phyloP scores from a whole-genome alignment of 2,329 filamentous ascomycete species.

The Alternaria arborescens region DNA sequence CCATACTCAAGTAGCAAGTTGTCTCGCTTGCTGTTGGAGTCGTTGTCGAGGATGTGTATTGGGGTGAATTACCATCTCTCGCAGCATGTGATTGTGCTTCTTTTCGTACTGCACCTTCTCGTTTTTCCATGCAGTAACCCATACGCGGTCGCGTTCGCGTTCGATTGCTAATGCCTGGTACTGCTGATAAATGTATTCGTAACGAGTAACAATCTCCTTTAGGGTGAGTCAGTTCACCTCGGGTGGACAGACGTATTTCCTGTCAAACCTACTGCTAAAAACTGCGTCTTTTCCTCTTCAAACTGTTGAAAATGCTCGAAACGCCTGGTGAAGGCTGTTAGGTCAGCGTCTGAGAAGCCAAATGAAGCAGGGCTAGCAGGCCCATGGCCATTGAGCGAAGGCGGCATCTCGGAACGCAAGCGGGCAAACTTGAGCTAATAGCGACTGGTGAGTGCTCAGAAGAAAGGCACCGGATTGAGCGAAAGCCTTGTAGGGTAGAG shows the following conservation, averaged over 20 bases:
- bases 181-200: conserved; percentile 48
- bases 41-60: neutral
- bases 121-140: conserved; percentile 26
- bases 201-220: conserved; percentile 53
- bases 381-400: conserved; percentile 19
- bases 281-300: conserved; percentile 43
- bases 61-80: conserved; percentile 34
- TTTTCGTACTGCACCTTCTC: conserved; percentile 34
- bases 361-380: conserved; percentile 5
- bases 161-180: conserved; percentile 39
- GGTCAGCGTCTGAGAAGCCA: conserved; percentile 5
- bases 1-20: neutral
- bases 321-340: conserved; percentile 37
- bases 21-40: neutral
- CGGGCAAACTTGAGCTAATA: neutral
- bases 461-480: neutral
- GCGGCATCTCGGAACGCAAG: conserved; percentile 19
- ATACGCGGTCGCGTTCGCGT: conserved; percentile 35
- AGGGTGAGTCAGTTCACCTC: conserved; percentile 6
- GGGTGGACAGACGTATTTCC: neutral
- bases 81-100: conserved; percentile 26
- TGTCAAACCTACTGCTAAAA: conserved; percentile 42
- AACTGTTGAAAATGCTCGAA: conserved; percentile 40
- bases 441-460: neutral
- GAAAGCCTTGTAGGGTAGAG: neutral